Percentiles rank a stretch among this genome's conserved stretches.
phyloP scores from a whole-genome alignment of 768 basidiomycete species.

The Suillus tomentosus region DNA sequence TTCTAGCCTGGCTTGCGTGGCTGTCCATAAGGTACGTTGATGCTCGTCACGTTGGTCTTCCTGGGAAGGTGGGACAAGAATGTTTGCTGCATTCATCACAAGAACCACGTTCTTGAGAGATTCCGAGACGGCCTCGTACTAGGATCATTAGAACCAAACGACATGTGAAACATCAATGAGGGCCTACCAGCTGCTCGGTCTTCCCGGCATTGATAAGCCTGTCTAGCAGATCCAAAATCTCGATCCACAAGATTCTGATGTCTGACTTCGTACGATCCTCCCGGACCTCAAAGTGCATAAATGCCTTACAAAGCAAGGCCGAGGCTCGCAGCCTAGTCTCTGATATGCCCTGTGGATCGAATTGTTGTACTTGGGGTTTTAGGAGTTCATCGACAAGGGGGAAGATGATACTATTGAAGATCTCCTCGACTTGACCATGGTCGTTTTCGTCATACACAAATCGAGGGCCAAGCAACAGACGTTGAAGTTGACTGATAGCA shows the following conservation, averaged over 20 bases:
- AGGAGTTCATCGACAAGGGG: slow-evolving; percentile 90
- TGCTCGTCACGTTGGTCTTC: slow-evolving; percentile 55
- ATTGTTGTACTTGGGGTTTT: slow-evolving; percentile 74
- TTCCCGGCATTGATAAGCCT: slow-evolving; percentile 85
- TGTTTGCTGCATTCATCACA: slow-evolving; percentile 90
- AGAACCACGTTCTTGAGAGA: slow-evolving; percentile 95
- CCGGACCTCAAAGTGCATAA: slow-evolving; percentile 89
- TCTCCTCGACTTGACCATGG: slow-evolving; percentile 67
- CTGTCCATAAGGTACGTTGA: slow-evolving; percentile 77
- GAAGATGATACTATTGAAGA: slow-evolving; percentile 89
- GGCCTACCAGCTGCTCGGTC: slow-evolving; percentile 81
- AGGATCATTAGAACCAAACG: slow-evolving; percentile 13
- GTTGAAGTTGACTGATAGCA: slow-evolving; percentile 80
- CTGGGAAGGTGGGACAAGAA: slow-evolving; percentile 63
- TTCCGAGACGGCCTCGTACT: slow-evolving; percentile 96
- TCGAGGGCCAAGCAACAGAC: slow-evolving; percentile 79
- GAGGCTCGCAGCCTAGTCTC: slow-evolving; percentile 89
- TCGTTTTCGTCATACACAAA: slow-evolving; percentile 60
- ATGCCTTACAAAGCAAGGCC: slow-evolving; percentile 91
- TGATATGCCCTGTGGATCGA: slow-evolving; percentile 85
- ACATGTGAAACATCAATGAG: background rate
- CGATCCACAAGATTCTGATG: slow-evolving; percentile 80
- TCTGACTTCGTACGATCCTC: slow-evolving; percentile 61
- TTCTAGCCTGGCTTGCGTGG: slow-evolving; percentile 85
- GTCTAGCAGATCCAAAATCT: slow-evolving; percentile 86